phyloP scores from a whole-genome alignment of 768 basidiomycete genomes.

The Collybiopsis confluens region DNA sequence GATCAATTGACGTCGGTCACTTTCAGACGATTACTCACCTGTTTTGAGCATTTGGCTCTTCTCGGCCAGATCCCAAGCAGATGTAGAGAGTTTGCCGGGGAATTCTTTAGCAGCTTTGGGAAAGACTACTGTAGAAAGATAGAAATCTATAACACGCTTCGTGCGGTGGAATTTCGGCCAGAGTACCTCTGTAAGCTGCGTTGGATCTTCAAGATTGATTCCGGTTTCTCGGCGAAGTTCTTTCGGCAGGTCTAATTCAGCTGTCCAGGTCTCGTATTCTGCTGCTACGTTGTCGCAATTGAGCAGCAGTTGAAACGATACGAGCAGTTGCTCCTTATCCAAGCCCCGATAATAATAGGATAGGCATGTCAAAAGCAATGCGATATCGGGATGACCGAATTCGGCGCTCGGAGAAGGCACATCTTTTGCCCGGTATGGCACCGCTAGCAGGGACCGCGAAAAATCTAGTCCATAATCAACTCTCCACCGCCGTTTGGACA shows the following conservation, averaged over 20 bases:
- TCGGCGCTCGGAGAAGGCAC: constrained; percentile 41
- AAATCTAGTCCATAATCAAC: constrained; percentile 48
- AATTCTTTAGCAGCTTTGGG: constrained; percentile 49
- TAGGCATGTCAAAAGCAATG: constrained; percentile 40
- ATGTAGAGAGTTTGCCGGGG: constrained; percentile 40
- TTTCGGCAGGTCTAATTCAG: constrained; percentile 21
- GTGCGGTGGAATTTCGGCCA: constrained; percentile 33
- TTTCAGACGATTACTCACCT: too few relatives aligned
- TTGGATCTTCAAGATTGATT: constrained; percentile 37
- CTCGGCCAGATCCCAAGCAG: constrained; percentile 51
- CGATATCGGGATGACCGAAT: constrained; percentile 50
- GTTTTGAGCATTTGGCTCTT: constrained; percentile 31
- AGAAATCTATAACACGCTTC: constrained; percentile 41
- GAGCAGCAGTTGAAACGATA: constrained; percentile 32
- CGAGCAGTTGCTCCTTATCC: constrained; percentile 29
- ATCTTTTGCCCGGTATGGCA: constrained; percentile 54
- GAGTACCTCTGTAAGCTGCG: constrained; percentile 23
- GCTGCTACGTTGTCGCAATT: constrained; percentile 35
- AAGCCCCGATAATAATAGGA: constrained; percentile 48
- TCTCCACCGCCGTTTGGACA: constrained; percentile 40
- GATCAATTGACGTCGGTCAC: too few relatives aligned
- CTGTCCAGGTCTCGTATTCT: constrained; percentile 39
- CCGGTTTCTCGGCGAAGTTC: constrained; percentile 28
- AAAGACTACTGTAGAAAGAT: constrained; percentile 40
- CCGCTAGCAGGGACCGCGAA: constrained; percentile 40